phyloP scores from a whole-genome alignment of 2,329 filamentous ascomycete genomes.

The Claviceps cyperi region DNA sequence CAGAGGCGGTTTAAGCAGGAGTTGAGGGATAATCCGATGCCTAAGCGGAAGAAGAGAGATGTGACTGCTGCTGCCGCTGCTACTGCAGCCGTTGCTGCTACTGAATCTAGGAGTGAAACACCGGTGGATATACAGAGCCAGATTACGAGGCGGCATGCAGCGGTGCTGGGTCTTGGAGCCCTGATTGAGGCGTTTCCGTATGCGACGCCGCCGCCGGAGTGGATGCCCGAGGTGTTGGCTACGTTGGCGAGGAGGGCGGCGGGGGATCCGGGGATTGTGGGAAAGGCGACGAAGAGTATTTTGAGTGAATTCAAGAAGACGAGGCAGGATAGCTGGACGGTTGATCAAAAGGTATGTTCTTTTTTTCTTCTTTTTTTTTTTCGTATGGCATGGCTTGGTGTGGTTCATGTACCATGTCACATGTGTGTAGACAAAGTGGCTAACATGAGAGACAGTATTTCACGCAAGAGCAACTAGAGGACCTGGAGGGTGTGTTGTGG shows the following conservation, averaged over 20 bases:
- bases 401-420: neutral
- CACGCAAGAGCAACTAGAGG: slow-evolving; percentile 81
- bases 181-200: slow-evolving; percentile 95
- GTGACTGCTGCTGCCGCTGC: too few species aligned
- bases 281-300: slow-evolving; percentile 88
- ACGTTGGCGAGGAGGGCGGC: slow-evolving; percentile 74
- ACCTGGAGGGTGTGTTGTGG: slow-evolving; percentile 92
- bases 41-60: slow-evolving; percentile 40
- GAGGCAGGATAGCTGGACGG: slow-evolving; percentile 93
- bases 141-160: slow-evolving; percentile 72
- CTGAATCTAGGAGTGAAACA: slow-evolving; percentile 50
- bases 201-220: slow-evolving; percentile 74
- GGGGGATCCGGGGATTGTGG: slow-evolving; percentile 79
- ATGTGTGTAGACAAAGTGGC: neutral
- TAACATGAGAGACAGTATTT: slow-evolving; percentile 44
- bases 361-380: neutral
- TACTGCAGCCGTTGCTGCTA: slow-evolving; percentile 16
- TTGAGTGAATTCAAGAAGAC: slow-evolving; percentile 99
- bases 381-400: neutral
- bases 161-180: slow-evolving; percentile 79
- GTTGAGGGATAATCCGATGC: slow-evolving; percentile 74
- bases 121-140: slow-evolving; percentile 59
- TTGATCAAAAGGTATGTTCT: slow-evolving; percentile 76
- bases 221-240: slow-evolving; percentile 89
- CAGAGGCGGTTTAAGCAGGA: slow-evolving; percentile 66